Percentiles rank a stretch among this genome's conserved stretches.
phyloP scores from a whole-genome alignment of 345 rosid genomes.

The Bretschneidera sinensis region DNA sequence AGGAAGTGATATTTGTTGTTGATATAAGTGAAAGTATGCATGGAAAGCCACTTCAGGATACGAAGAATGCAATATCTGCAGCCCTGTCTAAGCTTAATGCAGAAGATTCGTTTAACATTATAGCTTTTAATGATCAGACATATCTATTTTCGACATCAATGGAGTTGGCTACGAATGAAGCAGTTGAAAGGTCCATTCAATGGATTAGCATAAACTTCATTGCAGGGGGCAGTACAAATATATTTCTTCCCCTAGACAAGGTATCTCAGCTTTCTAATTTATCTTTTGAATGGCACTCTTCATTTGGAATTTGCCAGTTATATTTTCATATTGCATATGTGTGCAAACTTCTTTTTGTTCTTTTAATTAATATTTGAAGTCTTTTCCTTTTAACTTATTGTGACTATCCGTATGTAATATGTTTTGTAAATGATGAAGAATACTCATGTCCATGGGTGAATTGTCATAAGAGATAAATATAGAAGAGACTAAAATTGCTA shows the following conservation, averaged over 20 bases:
- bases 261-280: constrained; percentile 34
- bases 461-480: background rate
- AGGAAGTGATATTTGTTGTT: constrained; percentile 73
- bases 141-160: constrained; percentile 59
- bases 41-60: constrained; percentile 67
- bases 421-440: too few relatives aligned
- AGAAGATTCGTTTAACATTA: constrained; percentile 75
- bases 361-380: too few relatives aligned
- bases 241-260: constrained; percentile 68
- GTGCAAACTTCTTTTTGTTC: background rate
- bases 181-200: constrained; percentile 55
- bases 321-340: background rate
- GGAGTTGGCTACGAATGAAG: constrained; percentile 58
- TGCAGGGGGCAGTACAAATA: constrained; percentile 63
- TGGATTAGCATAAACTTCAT: constrained; percentile 68
- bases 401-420: too few relatives aligned
- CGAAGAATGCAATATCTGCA: constrained; percentile 52
- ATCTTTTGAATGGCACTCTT: background rate
- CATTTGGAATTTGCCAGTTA: constrained; percentile 4
- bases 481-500: background rate
- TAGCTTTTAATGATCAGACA: constrained; percentile 68
- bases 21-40: constrained; percentile 91
- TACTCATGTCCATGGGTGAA: too few relatives aligned
- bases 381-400: too few relatives aligned
- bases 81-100: constrained; percentile 56